Conservation (phyloP, 2,329 filamentous ascomycete genomes). For the Neopestalotiopsis sp. region DNA sequence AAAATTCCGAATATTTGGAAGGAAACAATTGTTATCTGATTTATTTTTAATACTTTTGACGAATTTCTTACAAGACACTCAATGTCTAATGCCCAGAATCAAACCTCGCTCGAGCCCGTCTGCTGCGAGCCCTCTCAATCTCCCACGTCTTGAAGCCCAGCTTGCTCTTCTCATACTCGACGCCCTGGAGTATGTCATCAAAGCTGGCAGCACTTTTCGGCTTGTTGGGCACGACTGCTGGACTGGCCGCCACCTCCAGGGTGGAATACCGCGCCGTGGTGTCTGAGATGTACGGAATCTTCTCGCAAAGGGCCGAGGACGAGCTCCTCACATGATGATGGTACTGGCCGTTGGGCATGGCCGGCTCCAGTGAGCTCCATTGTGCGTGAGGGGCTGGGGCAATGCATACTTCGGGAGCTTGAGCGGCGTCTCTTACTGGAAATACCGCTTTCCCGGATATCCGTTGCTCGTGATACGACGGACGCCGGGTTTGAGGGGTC, state of each 20-base stretch:
- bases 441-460: no score
- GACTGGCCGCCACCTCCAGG: not conserved
- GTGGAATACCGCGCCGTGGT: not conserved
- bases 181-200: not conserved
- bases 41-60: no score
- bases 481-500: not conserved
- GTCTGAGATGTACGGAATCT: not conserved
- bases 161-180: not conserved
- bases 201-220: not conserved
- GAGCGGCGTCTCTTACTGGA: not conserved
- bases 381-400: not conserved
- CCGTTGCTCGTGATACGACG: not conserved
- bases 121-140: not conserved
- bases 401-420: not conserved
- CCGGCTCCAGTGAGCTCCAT: not conserved
- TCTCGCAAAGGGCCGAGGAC: not conserved
- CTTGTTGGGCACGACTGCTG: not conserved
- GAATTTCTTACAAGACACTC: no score
- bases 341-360: not conserved
- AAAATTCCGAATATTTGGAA: not conserved
- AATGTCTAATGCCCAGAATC: not conserved
- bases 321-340: not conserved
- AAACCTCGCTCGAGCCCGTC: not conserved
- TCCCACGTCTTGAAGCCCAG: constrained; percentile 3
- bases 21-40: no score